Evolutionary conservation across 1,284 basidiomycete species (phyloP), one percentile per base, ranked within the genome.

Genomic region (Fistulinella staudtii): DNA sequence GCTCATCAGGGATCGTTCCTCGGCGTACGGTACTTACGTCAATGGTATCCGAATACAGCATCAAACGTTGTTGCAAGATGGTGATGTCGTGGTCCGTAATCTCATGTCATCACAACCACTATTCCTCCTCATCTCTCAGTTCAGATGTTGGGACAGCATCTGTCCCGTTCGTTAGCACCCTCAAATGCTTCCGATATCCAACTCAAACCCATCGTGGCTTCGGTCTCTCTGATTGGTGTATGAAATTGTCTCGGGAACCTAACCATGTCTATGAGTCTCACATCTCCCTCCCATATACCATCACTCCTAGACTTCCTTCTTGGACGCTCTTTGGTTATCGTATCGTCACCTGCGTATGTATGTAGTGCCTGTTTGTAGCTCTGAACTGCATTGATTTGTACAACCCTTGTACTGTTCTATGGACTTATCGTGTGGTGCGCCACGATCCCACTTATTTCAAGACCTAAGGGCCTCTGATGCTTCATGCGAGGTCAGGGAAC

Each of bases 11-110:
- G 74, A 76, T 53, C 61, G 71, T 31, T 65, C 67, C 17, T 66
- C 72, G 5, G 51, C 64, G 9, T 69, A 71, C 41, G 73, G 74
- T 10, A 75, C 74, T 24, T 72, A 63, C 46, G 58, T 75, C 35
- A 75, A 76, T 39, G 67, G 66, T 22, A 43, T 60, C 41, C 63
- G 58, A 46, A 63, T 73, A 47, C 60, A 59, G 13, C 54, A 63
- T 17, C 61, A 62, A 29, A 67, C 62, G 1, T 43, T 60, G 5
- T 55, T 75, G 28, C 64, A 63, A 43, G 51, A 60, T 7, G 72
- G 71, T 13, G 73, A 75, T 46, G 57, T 66, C 9, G 53, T 75
- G 46, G 74, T 75, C 43, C 44, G 71, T 62, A 41, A 39, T 24
- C 30, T 29, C 23, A 17, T 24, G 5, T 34, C 20, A 13, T 13